Percentiles rank a stretch among this genome's conserved stretches.
Evolutionary conservation across 2,329 filamentous ascomycete genomes (phyloP).

Genomic region (Aspergillus sergii): DNA sequence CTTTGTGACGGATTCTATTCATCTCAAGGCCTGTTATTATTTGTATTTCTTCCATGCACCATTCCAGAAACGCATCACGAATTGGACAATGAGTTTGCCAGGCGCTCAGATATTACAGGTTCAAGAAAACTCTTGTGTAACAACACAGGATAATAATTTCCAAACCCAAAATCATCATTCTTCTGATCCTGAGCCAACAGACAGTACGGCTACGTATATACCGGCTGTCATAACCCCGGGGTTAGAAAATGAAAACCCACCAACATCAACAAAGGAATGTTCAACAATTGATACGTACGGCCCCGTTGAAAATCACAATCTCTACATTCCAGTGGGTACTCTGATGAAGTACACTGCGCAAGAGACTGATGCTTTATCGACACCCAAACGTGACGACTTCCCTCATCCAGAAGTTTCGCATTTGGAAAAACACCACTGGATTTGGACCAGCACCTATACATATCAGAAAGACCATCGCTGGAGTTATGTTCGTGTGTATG

Average conservation of each 20-base stretch:
- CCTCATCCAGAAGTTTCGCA: slow-evolving; percentile 25
- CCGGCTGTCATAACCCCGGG: neutral
- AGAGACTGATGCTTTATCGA: neutral
- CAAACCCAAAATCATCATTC: neutral
- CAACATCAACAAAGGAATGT: neutral
- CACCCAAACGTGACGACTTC: slow-evolving; percentile 11
- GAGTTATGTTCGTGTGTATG: slow-evolving; percentile 38
- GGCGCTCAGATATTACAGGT: neutral
- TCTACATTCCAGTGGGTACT: slow-evolving; percentile 37
- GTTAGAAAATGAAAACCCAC: neutral
- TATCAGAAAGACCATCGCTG: slow-evolving; percentile 18
- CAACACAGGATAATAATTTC: neutral
- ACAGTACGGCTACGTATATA: neutral
- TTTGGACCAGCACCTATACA: slow-evolving; percentile 29
- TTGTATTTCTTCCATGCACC: too few relatives aligned
- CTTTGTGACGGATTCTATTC: neutral
- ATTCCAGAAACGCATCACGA: neutral
- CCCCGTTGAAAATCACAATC: slow-evolving; percentile 16
- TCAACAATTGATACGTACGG: neutral
- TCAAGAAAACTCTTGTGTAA: neutral
- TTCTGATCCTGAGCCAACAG: neutral
- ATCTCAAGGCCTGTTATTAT: neutral
- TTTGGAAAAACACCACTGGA: slow-evolving; percentile 40
- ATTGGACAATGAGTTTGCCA: neutral
- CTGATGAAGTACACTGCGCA: slow-evolving; percentile 21